A percentile compares a stretch with the other conserved stretches of the same genome.
These are phyloP conservation scores for Candida wancherniae DNA, from an alignment of 805 yeast species.

Conservation along the genomic window DNA sequence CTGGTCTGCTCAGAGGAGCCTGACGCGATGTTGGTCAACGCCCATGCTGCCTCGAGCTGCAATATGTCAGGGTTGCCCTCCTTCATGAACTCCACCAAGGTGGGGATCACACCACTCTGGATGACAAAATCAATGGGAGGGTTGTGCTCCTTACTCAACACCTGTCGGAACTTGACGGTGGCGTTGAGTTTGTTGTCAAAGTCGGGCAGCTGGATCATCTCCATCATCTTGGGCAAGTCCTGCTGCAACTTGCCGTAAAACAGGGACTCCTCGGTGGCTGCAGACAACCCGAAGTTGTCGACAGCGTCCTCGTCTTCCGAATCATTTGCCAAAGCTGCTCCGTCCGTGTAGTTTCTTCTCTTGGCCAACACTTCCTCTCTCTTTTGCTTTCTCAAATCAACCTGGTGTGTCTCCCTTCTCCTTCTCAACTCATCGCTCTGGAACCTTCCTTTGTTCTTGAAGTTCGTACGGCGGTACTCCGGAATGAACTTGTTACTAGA, in stretches of 20 bases:
- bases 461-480: constrained; percentile 94
- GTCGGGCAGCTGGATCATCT: constrained; percentile 68
- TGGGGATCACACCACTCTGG: constrained; percentile 89
- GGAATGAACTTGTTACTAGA: constrained; percentile 84
- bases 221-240: constrained; percentile 83
- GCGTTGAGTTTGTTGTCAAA: constrained; percentile 81
- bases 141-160: constrained; percentile 86
- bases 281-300: constrained; percentile 30
- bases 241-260: constrained; percentile 40
- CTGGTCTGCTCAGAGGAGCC: constrained; percentile 87
- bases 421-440: constrained; percentile 95
- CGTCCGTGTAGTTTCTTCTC: constrained; percentile 70
- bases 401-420: constrained; percentile 95
- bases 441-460: constrained; percentile 91
- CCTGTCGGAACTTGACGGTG: constrained; percentile 89
- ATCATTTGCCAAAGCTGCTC: constrained; percentile 31
- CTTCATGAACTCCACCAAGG: constrained; percentile 79
- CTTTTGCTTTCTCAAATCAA: constrained; percentile 92
- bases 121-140: constrained; percentile 96
- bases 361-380: constrained; percentile 92
- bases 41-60: constrained; percentile 99
- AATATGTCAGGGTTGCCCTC: constrained; percentile 72
- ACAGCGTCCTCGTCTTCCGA: constrained; percentile 40
- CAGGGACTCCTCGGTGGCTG: constrained; percentile 45
- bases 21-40: constrained; percentile 96